Evolutionary conservation across 2,329 filamentous ascomycete genomes (phyloP).

Genomic region (Mycosphaerelloides madeirae): DNA sequence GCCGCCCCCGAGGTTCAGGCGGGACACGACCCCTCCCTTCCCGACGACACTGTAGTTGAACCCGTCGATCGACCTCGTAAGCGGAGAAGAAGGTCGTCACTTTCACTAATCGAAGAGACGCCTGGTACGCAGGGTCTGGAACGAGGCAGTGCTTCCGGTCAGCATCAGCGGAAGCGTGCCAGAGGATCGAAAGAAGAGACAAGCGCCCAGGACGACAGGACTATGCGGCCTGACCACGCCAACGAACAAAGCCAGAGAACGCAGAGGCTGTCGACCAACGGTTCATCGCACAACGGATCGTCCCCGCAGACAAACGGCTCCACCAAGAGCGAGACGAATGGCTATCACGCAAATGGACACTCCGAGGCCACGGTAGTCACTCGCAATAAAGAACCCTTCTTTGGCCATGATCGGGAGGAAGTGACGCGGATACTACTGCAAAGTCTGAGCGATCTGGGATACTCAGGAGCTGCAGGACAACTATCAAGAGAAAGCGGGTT

Average conservation of each 20-base stretch:
- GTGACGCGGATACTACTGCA: constrained; percentile 90
- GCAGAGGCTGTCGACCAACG: constrained; percentile 34
- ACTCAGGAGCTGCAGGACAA: constrained; percentile 67
- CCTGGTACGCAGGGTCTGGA: constrained; percentile 11
- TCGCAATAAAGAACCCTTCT: constrained; percentile 52
- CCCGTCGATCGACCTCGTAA: constrained; percentile 26
- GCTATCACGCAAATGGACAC: constrained; percentile 40
- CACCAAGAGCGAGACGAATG: constrained; percentile 39
- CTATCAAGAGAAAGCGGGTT: constrained; percentile 79
- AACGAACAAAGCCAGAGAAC: constrained; percentile 38
- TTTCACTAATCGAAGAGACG: constrained; percentile 19
- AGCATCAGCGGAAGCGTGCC: constrained; percentile 40
- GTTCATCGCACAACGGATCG: constrained; percentile 31
- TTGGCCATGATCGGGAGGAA: constrained; percentile 86
- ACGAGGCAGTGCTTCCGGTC: constrained; percentile 21
- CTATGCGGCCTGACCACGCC: constrained; percentile 37
- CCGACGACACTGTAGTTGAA: constrained; percentile 19
- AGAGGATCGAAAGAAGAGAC: constrained; percentile 32
- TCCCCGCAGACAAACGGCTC: constrained; percentile 39
- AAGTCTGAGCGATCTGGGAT: constrained; percentile 82
- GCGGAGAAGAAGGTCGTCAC: constrained; percentile 27
- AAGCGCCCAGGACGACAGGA: constrained; percentile 36
- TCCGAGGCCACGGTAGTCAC: constrained; percentile 12
- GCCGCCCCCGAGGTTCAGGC: constrained; percentile 12
- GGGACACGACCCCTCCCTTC: constrained; percentile 8